Conservation (phyloP, 805 yeast species). For the Lipomyces chichibuensis region DNA sequence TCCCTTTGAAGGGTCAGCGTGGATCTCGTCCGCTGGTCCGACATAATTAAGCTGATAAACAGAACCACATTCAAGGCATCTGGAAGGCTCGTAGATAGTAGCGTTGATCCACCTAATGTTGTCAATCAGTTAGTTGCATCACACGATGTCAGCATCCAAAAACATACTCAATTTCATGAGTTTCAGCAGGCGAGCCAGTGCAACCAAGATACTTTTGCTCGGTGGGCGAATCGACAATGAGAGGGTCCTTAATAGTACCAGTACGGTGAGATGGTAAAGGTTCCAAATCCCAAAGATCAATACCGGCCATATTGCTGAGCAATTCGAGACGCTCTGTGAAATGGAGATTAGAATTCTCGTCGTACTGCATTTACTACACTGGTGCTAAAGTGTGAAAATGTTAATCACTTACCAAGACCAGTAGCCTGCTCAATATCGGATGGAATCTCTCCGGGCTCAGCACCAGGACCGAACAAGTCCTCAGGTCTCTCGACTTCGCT, state of each 20-base stretch:
- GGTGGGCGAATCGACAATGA: slow-evolving; percentile 80
- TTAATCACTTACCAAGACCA: slow-evolving; percentile 59
- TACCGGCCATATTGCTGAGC: slow-evolving; percentile 92
- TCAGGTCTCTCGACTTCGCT: slow-evolving; percentile 78
- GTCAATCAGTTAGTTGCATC: slow-evolving; percentile 27
- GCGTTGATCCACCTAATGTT: slow-evolving; percentile 24
- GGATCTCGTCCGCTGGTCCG: slow-evolving; percentile 66
- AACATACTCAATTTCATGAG: slow-evolving; percentile 91
- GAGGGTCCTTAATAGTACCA: slow-evolving; percentile 91
- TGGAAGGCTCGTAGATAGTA: slow-evolving; percentile 64
- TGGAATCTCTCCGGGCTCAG: slow-evolving; percentile 81
- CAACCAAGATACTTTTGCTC: slow-evolving; percentile 75
- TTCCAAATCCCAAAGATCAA: slow-evolving; percentile 82
- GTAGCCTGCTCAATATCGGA: slow-evolving; percentile 96
- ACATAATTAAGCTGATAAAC: slow-evolving; percentile 86
- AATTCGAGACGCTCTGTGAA: slow-evolving; percentile 85
- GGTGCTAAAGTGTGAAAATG: not conserved
- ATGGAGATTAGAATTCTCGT: slow-evolving; percentile 1
- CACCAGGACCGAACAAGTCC: slow-evolving; percentile 89
- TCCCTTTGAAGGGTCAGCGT: slow-evolving; percentile 52
- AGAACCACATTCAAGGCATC: slow-evolving; percentile 99
- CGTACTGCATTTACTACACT: not conserved
- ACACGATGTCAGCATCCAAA: slow-evolving; percentile 54
- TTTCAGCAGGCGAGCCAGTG: slow-evolving; percentile 92
- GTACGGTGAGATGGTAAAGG: slow-evolving; percentile 85